Conservation (phyloP, 768 basidiomycete species). For the Suillus paluster region DNA sequence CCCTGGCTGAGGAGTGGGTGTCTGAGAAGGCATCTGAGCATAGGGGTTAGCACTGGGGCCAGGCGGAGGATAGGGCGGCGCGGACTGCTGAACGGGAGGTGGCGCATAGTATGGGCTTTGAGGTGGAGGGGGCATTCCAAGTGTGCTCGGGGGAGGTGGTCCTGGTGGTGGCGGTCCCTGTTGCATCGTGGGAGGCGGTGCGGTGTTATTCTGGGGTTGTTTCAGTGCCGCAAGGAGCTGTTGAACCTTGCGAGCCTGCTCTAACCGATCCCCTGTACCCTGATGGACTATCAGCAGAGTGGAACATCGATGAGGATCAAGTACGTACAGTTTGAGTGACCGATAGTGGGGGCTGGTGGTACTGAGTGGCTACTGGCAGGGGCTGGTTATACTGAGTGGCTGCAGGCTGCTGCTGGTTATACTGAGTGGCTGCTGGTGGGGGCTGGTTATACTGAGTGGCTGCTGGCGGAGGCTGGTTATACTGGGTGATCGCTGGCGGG, state of each 20-base stretch:
- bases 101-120: constrained; percentile 46
- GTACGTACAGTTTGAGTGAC: constrained; percentile 35
- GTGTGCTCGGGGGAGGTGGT: constrained; percentile 37
- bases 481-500: constrained; percentile 12
- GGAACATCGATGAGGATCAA: neutral
- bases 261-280: constrained; percentile 77
- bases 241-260: constrained; percentile 87
- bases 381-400: constrained; percentile 31
- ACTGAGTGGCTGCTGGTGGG: constrained; percentile 23
- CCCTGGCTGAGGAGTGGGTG: constrained; percentile 33
- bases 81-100: constrained; percentile 36
- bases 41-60: constrained; percentile 28
- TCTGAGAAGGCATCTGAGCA: constrained; percentile 33
- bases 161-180: constrained; percentile 34
- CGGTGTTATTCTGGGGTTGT: constrained; percentile 54
- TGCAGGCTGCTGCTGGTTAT: constrained; percentile 25
- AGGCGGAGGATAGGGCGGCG: constrained; percentile 28
- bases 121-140: constrained; percentile 41
- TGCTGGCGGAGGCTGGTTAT: constrained; percentile 18
- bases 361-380: constrained; percentile 20
- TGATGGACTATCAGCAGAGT: constrained; percentile 23
- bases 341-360: constrained; percentile 25
- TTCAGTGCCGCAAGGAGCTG: constrained; percentile 83
- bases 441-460: constrained; percentile 31
- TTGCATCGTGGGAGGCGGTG: constrained; percentile 17